Evolutionary conservation across 1,284 basidiomycete species (phyloP), one percentile per base, ranked within the genome.

Genomic region (Neotropicomus parvogracilis): DNA sequence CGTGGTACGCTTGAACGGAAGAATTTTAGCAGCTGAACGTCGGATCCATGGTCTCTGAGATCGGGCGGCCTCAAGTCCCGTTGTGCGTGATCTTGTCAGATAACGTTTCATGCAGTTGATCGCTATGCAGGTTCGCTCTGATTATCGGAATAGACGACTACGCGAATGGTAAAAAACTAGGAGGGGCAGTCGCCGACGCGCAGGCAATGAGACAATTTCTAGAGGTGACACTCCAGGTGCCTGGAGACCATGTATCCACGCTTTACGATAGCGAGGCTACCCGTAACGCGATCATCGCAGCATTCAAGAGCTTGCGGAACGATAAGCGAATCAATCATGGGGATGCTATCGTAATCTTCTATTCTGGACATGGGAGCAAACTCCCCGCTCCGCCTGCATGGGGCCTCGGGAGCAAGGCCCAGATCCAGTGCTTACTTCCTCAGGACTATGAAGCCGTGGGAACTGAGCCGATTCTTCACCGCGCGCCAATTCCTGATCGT

Each of bases 301-400:
- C 42, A 17, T 48, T 48, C 13, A 6, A 3, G 29, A 6, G 17
- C 0, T 19, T 46, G 7, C 47, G 9, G n/a, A 16, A 39, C 8
- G 13, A 48, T 21, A 4, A 33, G 6, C 47, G 31, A 10, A 48
- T 48, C 20, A 14, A 38, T 14, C 16, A 32, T 3, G 43, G 36
- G 3, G 47, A 46, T 46, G 35, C 47, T 6, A 48, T 48, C 8
- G 10, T 48, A 24, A 46, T 48, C 5, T 48, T 46, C 34, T 48
- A 46, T 17, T 24, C 46, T 13, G 46, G 46, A 9, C 46, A 48
- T 10, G 42, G 42, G 3, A 14, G 43, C 4, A 5, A 24, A 48
- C 14, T 9, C 21, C 6, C 6, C 7, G 8, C 46, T 29, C 40
- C 40, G 3, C 6, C 7, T 2, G 3, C 17, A 3, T 46, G 43